Conservation (phyloP, 2,329 filamentous ascomycete genomes). For the Clarireedia homoeocarpa region DNA sequence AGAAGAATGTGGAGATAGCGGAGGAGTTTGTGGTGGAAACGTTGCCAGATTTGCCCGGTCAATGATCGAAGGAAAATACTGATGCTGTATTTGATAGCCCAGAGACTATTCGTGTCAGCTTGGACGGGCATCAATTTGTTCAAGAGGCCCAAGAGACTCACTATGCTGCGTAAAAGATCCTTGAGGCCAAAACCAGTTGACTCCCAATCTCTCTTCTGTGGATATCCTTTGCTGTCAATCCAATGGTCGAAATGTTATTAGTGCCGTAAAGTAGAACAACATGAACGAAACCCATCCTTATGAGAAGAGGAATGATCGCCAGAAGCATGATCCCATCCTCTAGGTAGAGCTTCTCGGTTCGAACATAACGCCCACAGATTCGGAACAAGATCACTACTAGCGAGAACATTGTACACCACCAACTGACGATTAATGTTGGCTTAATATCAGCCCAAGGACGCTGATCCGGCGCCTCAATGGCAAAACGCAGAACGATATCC, state of each 20-base stretch:
- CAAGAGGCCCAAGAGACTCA: conserved; percentile 39
- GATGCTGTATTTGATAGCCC: conserved; percentile 82
- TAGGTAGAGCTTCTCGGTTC: conserved; percentile 74
- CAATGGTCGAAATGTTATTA: conserved; percentile 65
- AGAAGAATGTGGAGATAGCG: conserved; percentile 68
- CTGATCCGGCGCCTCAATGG: conserved; percentile 18
- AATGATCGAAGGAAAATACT: conserved; percentile 84
- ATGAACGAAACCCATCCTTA: conserved; percentile 81
- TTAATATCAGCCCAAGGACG: conserved; percentile 48
- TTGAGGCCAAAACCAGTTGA: conserved; percentile 68
- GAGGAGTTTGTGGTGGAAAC: conserved; percentile 62
- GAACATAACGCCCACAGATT: conserved; percentile 71
- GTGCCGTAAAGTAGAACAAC: conserved; percentile 80
- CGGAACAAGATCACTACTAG: conserved; percentile 74
- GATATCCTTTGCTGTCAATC: conserved; percentile 49
- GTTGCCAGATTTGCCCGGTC: conserved; percentile 72
- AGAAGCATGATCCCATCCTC: conserved; percentile 83
- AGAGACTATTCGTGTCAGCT: conserved; percentile 52
- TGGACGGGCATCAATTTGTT: not conserved
- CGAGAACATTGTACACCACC: conserved; percentile 85
- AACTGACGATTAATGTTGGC: conserved; percentile 83
- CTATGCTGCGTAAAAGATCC: conserved; percentile 84
- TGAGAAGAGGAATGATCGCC: conserved; percentile 70
- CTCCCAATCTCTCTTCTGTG: conserved; percentile 63
- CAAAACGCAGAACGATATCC: conserved; percentile 21